phyloP scores from a whole-genome alignment of 192 early-diverging fungal genomes.

The Coemansia sp. region DNA sequence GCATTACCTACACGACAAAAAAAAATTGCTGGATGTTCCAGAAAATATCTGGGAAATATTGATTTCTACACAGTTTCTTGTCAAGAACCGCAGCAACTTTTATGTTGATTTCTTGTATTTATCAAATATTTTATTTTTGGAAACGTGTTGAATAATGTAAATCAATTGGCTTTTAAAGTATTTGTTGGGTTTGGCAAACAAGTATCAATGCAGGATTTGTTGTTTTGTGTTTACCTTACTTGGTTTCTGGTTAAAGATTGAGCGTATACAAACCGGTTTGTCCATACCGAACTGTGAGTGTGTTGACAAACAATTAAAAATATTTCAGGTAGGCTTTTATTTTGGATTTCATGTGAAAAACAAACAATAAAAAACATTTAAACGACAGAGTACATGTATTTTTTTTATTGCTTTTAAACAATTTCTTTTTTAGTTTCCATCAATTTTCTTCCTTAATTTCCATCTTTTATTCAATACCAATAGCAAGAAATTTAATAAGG shows the following conservation, averaged over 20 bases:
- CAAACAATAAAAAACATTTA: neutral
- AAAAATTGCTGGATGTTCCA: too few species aligned
- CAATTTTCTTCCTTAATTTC: too few species aligned
- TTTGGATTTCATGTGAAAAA: too few species aligned
- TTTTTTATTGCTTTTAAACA: neutral
- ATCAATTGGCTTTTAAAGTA: neutral
- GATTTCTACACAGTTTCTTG: neutral
- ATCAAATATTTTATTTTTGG: neutral
- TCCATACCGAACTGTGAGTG: too few species aligned
- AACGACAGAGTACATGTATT: neutral
- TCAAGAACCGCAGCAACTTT: neutral
- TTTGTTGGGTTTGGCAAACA: neutral
- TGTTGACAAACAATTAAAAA: too few species aligned
- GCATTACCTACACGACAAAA: too few species aligned
- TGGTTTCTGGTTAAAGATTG: neutral
- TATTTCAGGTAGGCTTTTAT: too few species aligned
- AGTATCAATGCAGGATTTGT: neutral
- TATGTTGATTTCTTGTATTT: neutral
- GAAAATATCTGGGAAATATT: neutral
- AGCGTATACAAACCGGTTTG: neutral
- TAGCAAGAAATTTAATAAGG: neutral
- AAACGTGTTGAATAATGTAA: neutral
- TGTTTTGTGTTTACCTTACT: neutral
- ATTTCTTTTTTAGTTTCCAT: neutral
- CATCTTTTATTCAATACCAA: neutral